Evolutionary conservation across 31 red algal species (phyloP).

Genomic region (Asparagopsis taxiformis): DNA sequence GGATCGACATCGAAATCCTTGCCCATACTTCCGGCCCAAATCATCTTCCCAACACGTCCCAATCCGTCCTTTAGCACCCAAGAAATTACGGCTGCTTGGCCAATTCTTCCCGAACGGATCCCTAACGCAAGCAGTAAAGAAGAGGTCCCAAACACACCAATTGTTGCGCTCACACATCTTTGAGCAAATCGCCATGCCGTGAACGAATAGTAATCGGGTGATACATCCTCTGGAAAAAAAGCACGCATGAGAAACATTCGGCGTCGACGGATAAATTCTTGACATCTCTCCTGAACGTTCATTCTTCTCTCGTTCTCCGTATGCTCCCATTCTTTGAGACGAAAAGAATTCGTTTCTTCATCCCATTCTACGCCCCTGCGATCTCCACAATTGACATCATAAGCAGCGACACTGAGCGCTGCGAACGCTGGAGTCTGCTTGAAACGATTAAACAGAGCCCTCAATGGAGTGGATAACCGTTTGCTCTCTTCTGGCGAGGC

Average conservation of each 20-base stretch:
- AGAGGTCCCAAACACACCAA: constrained; percentile 97
- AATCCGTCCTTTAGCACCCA: constrained; percentile 99
- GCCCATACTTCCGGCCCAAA: constrained; percentile 94
- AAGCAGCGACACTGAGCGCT: constrained; percentile 59
- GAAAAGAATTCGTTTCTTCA: constrained; percentile 66
- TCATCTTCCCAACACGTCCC: constrained; percentile 97
- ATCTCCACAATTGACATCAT: constrained; percentile 78
- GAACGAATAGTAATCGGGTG: constrained; percentile 96
- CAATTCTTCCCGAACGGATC: constrained; percentile 94
- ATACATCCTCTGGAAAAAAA: constrained; percentile 95
- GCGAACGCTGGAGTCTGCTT: constrained; percentile 27
- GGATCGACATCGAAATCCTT: constrained; percentile 99
- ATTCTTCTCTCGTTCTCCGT: constrained; percentile 56
- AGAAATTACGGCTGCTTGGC: constrained; percentile 92
- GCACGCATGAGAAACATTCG: constrained; percentile 59
- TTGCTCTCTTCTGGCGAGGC: constrained; percentile 6
- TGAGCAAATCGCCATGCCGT: constrained; percentile 93
- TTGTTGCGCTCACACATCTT: constrained; percentile 88
- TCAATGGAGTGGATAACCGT: constrained; percentile 4
- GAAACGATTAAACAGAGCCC: constrained; percentile 22
- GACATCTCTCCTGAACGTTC: constrained; percentile 42
- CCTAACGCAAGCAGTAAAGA: constrained; percentile 94
- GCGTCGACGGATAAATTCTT: constrained; percentile 55
- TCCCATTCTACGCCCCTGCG: constrained; percentile 80
- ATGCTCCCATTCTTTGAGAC: constrained; percentile 74